Percentiles rank a stretch among this genome's conserved stretches.
Evolutionary conservation across 1,139 yeast genomes (phyloP).

Genomic region (Waltiozyma sp.): DNA sequence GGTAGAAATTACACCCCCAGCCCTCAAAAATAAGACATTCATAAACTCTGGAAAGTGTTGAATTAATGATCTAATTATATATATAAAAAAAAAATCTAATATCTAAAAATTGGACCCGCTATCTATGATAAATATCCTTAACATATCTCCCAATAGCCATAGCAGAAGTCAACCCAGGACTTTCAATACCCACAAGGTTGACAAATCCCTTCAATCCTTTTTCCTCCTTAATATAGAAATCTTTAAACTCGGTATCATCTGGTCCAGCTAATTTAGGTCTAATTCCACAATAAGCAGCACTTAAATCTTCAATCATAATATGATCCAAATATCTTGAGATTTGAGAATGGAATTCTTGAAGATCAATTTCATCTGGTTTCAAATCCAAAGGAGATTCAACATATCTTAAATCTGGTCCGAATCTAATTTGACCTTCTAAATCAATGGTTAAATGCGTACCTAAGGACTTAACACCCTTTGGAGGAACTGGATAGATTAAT

Average conservation of each 20-base stretch:
- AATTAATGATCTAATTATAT: too few species aligned
- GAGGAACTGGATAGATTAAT: slow-evolving; percentile 72
- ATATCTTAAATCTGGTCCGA: slow-evolving; percentile 91
- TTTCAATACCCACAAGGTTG: slow-evolving; percentile 73
- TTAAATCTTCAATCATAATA: slow-evolving; percentile 38
- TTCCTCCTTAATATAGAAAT: slow-evolving; percentile 59
- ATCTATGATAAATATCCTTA: slow-evolving; percentile 27
- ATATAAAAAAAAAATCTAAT: too few species aligned
- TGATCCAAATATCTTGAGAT: slow-evolving; percentile 55
- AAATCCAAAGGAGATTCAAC: slow-evolving; percentile 41
- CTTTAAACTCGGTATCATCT: slow-evolving; percentile 43
- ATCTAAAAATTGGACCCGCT: too few species aligned
- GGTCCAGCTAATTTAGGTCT: slow-evolving; percentile 60
- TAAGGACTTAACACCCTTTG: slow-evolving; percentile 57
- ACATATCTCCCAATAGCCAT: slow-evolving; percentile 78
- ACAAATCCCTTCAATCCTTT: slow-evolving; percentile 69
- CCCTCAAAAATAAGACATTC: too few species aligned
- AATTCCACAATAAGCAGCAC: slow-evolving; percentile 70
- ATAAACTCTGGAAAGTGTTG: too few species aligned
- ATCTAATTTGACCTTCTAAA: slow-evolving; percentile 66
- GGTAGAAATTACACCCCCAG: too few species aligned
- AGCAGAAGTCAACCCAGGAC: slow-evolving; percentile 79
- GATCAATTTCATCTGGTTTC: slow-evolving; percentile 34
- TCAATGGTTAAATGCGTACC: slow-evolving; percentile 86
- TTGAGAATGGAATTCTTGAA: slow-evolving; percentile 45